A percentile compares a stretch with the other conserved stretches of the same genome.
phyloP scores from a whole-genome alignment of 2,329 filamentous ascomycete genomes.

The Sporothrix sp. region DNA sequence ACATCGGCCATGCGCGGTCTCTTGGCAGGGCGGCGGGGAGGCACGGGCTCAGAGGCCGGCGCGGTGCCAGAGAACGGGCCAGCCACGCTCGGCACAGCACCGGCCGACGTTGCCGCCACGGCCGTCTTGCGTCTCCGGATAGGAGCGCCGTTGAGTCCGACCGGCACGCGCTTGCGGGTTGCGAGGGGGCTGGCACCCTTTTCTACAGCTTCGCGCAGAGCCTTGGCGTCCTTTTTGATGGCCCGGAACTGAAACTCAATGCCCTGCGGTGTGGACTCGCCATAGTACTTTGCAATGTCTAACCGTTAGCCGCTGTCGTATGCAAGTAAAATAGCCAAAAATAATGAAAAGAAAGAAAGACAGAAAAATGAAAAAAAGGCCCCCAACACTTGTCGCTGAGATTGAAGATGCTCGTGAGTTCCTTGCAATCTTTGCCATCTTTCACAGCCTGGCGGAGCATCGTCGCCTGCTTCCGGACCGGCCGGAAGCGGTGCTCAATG shows the following conservation, averaged over 20 bases:
- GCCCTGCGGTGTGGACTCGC: conserved; percentile 46
- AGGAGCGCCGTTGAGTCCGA: conserved; percentile 16
- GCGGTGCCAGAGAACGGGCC: not conserved
- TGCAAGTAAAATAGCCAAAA: too few species aligned
- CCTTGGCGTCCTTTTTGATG: conserved; percentile 44
- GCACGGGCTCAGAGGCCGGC: not conserved
- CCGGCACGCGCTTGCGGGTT: conserved; percentile 22
- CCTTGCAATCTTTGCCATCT: conserved; percentile 32
- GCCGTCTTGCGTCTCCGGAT: conserved; percentile 14
- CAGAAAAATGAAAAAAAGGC: too few species aligned
- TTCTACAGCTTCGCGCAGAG: conserved; percentile 35
- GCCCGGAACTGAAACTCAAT: conserved; percentile 51
- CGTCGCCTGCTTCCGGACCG: conserved; percentile 33
- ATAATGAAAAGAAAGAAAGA: too few species aligned
- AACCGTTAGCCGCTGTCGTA: conserved; percentile 4
- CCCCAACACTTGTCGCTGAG: conserved; percentile 33
- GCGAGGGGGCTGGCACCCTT: conserved; percentile 36
- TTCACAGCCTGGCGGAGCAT: conserved; percentile 29
- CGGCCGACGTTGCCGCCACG: not conserved
- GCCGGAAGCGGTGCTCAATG: conserved; percentile 43
- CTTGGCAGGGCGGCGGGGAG: not conserved
- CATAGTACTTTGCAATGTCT: conserved; percentile 53
- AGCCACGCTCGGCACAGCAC: not conserved
- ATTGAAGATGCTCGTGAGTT: conserved; percentile 32
- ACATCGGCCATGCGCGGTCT: not conserved